Conservation (phyloP, 768 basidiomycete genomes). For the Boletus edulis region DNA sequence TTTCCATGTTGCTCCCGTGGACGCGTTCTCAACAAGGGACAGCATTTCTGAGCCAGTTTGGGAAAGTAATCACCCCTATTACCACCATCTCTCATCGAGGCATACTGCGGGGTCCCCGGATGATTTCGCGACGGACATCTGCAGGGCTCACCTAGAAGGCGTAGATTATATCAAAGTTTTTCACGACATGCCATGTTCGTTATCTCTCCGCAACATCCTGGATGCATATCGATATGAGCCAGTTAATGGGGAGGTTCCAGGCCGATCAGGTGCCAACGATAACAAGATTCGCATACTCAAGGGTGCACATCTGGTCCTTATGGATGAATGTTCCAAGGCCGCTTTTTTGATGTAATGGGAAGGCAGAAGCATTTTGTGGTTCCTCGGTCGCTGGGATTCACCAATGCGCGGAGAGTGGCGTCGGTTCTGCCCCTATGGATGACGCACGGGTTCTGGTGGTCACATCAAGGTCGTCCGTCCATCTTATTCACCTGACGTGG, state of each 20-base stretch:
- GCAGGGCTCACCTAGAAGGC: slow-evolving; percentile 24
- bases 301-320: slow-evolving; percentile 45
- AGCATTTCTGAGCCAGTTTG: slow-evolving; percentile 17
- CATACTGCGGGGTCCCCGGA: slow-evolving; percentile 5
- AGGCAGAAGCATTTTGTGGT: slow-evolving; percentile 14
- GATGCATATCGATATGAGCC: slow-evolving; percentile 46
- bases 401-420: slow-evolving; percentile 20
- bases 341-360: slow-evolving; percentile 38
- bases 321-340: slow-evolving; percentile 48
- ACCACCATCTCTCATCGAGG: slow-evolving; percentile 14
- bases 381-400: slow-evolving; percentile 15
- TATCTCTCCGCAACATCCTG: slow-evolving; percentile 48
- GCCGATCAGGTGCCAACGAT: slow-evolving; percentile 28
- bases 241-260: slow-evolving; percentile 5
- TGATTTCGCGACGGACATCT: slow-evolving; percentile 13
- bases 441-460: background rate
- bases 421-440: slow-evolving; percentile 17
- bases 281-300: slow-evolving; percentile 45
- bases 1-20: slow-evolving; percentile 38
- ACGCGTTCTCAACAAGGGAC: slow-evolving; percentile 8
- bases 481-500: slow-evolving; percentile 14
- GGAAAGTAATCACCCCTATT: slow-evolving; percentile 27
- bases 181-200: slow-evolving; percentile 48
- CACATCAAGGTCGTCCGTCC: slow-evolving; percentile 4
- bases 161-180: slow-evolving; percentile 59